Evolutionary conservation across 495 filamentous ascomycete genomes (phyloP).

Genomic region (Neurospora sp.): DNA sequence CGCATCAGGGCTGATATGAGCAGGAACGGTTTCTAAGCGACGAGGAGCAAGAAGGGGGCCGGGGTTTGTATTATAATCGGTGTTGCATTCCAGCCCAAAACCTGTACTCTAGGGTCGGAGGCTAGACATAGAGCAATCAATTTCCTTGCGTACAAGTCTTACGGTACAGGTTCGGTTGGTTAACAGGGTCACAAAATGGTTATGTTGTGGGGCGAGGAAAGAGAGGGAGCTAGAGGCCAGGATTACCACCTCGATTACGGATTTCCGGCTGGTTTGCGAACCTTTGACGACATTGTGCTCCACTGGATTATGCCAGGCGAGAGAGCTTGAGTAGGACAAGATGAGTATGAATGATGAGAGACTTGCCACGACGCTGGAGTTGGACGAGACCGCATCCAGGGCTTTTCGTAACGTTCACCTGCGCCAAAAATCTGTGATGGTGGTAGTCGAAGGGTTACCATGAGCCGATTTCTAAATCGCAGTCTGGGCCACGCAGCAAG

Average conservation of each 20-base stretch:
- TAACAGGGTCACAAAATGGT: not conserved
- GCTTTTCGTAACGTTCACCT: not conserved
- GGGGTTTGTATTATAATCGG: conserved; percentile 29
- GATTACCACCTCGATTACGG: not conserved
- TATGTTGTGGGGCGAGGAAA: not conserved
- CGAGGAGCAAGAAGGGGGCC: conserved; percentile 1
- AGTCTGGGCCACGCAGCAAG: not conserved
- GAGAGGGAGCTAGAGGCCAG: not conserved
- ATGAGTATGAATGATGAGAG: not conserved
- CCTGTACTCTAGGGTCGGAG: conserved; percentile 25
- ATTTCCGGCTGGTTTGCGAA: not conserved
- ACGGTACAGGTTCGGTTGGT: not conserved
- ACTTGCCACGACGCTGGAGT: not conserved
- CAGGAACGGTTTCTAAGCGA: conserved; percentile 48
- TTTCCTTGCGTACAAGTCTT: not conserved
- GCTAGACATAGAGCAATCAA: conserved; percentile 30
- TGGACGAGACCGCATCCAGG: not conserved
- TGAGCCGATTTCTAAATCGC: not conserved
- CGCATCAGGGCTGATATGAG: conserved; percentile 83
- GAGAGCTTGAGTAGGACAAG: not conserved
- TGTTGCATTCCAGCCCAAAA: conserved; percentile 19
- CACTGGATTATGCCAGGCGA: not conserved
- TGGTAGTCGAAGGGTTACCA: not conserved
- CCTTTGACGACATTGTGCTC: not conserved
- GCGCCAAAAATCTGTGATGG: not conserved